Evolutionary conservation across 2,329 filamentous ascomycete species (phyloP).

Genomic region (Bipolaris oryzae): DNA sequence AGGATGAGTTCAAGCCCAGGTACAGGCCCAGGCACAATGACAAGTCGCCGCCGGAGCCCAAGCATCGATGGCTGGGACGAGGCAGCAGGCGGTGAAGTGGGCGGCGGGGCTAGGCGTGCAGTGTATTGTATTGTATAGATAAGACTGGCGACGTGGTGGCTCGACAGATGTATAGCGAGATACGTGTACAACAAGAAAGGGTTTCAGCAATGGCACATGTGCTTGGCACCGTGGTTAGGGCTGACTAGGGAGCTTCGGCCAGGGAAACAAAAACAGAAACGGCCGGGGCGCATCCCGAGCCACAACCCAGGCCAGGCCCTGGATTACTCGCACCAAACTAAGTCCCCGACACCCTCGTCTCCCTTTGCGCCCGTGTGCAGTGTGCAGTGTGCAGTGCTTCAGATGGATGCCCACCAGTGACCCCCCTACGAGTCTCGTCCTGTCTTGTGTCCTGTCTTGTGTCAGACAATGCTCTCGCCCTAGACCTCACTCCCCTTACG

Average conservation of each 20-base stretch:
- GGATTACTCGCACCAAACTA: neutral
- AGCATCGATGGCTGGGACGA: neutral
- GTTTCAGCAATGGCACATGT: neutral
- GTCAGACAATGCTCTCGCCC: conserved; percentile 9
- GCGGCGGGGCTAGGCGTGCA: neutral
- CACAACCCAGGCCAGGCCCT: conserved; percentile 8
- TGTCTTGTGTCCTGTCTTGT: too few relatives aligned
- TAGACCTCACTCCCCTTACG: neutral
- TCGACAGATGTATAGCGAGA: neutral
- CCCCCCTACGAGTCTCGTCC: neutral
- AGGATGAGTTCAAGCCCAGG: neutral
- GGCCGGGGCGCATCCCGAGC: conserved; percentile 14
- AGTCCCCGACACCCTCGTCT: neutral
- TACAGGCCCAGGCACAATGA: too few relatives aligned
- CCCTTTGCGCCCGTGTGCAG: conserved; percentile 8
- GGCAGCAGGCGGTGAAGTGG: neutral
- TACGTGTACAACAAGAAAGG: neutral
- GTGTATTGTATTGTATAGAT: neutral
- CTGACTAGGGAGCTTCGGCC: conserved; percentile 7
- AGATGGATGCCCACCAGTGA: conserved; percentile 2
- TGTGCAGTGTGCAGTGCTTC: conserved; percentile 2
- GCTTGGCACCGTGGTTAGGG: conserved; percentile 1
- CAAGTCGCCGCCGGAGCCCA: neutral
- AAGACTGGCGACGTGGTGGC: too few relatives aligned
- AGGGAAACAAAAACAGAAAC: conserved; percentile 20